Evolutionary conservation across 2,329 filamentous ascomycete genomes (phyloP), one percentile per base, ranked within the genome.

Genomic region (Myriosclerotinia duriaeana): DNA sequence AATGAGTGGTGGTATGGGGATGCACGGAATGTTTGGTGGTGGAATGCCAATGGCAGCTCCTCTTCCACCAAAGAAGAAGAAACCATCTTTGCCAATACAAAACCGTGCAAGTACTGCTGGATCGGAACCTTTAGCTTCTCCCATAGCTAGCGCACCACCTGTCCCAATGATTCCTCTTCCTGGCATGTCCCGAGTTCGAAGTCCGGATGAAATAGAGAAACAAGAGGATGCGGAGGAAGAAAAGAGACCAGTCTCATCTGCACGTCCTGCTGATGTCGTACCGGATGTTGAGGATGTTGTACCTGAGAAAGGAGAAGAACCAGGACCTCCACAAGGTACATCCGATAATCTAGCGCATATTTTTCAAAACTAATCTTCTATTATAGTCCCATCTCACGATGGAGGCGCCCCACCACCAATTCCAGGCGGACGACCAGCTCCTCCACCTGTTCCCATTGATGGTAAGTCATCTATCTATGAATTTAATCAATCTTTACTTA

Each of bases 1-100:
- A 80, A 95, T 99, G 90, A 96, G 94, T 72, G 94, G 94, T 65
- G 94, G 94, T 30, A 97, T 97, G 92, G 92, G 92, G 56, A 96
- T 98, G 89, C 88, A 92, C 76, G 92, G 92, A 73, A 95, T 98
- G 88, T 96, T 96, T 77, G 92, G 91, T 46, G 85, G 84, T 48
- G 87, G 87, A 68, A 85, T 92, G 76, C 85, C 88, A 20, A 84
- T 89, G 79, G 80, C 84, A 67, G 79, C 78, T 5, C 78, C 79
- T 40, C 73, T 80, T 11, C 77, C 80, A 12, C 79, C 81, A 52
- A 87, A 83, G 75, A 87, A 87, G 78, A 87, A 87, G 77, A 85
- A 84, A 75, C 74, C 78, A 5, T 74, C 77, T 56, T 72, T 78
- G 12, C 71, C 78, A 7, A 72, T 77, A 50, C 80, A 80, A 68